Base-by-base conservation (phyloP, 1,284 basidiomycete genomes). In the Pterulicium gracile region DNA sequence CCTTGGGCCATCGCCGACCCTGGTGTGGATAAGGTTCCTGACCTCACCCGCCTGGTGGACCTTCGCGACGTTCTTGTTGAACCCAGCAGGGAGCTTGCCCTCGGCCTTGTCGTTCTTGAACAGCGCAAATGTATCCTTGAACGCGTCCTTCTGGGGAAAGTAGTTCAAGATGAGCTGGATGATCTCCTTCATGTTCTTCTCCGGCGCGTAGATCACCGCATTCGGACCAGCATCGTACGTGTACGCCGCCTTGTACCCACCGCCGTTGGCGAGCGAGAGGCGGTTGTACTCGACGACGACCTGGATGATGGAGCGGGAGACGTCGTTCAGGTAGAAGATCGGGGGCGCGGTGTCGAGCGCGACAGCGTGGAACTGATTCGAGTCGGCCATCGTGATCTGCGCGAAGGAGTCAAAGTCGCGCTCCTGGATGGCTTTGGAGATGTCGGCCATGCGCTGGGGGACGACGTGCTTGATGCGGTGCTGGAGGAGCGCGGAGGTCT, bases 241-340 rank as follows among this genome's bases (percentile, higher is more conserved):
- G 70, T 99, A 99, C 27, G 94, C 95, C 0, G 89, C 94, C 58
- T 89, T 81, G 60, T 81, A 69, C 50, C 79, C 75, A 1, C 77
- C 71, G 0, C 81, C 79, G 5, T 66, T 64, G 41, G 67, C 79
- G 41, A 82, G 61, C 2, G 80, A 75, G 27, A 88, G 72, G n/a
- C 94, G 79, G 69, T 99, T 99, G 69, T 94, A 82, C 67, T 98
- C 96, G 49, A 90, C 86, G 52, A 98, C 75, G 54, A 95, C 65
- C 3, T 81, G 72, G 57, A 96, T 88, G 66, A 97, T 88, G 21
- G 87, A 66, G 22, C 86, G 77, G 52, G 83, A 88, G 54, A 94
- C 89, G 64, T 99, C 95, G 72, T 98, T 98, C 79, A 99, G 85
- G 73, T 99, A 98, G 65, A 98, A 98, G 67, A 98, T 98, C 42